Evolutionary conservation across 352 stramenopile genomes (phyloP).

Genomic region (Phytophthora vignae): DNA sequence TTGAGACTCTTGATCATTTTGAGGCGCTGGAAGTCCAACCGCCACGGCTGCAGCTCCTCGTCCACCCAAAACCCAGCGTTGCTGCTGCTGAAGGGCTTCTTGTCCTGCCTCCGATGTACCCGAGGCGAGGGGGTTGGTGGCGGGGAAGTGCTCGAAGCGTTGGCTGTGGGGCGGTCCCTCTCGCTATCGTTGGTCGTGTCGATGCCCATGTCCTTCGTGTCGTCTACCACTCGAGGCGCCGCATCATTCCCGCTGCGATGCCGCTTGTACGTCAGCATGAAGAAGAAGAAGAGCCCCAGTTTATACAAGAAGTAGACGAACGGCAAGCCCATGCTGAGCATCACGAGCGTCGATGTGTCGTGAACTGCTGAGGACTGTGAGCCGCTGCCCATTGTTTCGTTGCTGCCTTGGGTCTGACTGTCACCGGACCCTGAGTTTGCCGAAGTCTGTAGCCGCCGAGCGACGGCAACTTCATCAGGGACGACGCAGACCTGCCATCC

Average conservation of each 20-base stretch:
- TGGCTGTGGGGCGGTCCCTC: conserved; percentile 27
- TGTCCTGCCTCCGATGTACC: conserved; percentile 24
- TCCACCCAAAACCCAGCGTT: conserved; percentile 73
- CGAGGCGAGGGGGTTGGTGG: conserved; percentile 23
- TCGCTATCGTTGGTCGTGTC: conserved; percentile 30
- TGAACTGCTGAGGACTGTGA: conserved; percentile 13
- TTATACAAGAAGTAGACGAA: conserved; percentile 57
- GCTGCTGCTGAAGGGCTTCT: conserved; percentile 36
- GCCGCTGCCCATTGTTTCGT: conserved; percentile 9
- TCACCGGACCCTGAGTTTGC: conserved; percentile 1
- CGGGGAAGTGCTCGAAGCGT: conserved; percentile 41
- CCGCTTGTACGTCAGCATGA: conserved; percentile 36
- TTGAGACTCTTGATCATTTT: conserved; percentile 70
- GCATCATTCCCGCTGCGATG: conserved; percentile 8
- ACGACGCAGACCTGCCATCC: conserved; percentile 35
- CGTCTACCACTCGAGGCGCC: not conserved
- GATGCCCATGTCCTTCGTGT: conserved; percentile 12
- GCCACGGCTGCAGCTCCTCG: conserved; percentile 73
- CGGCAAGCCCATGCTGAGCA: conserved; percentile 41
- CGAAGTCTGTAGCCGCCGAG: conserved; percentile 21
- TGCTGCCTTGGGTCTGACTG: conserved; percentile 10
- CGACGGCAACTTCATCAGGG: conserved; percentile 10
- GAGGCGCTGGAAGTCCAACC: conserved; percentile 67
- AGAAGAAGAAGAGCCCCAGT: conserved; percentile 46
- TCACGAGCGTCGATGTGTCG: conserved; percentile 39